These are phyloP conservation scores for Schizothecium vesticola DNA, from an alignment of 495 filamentous ascomycete species.

Conservation along the genomic window DNA sequence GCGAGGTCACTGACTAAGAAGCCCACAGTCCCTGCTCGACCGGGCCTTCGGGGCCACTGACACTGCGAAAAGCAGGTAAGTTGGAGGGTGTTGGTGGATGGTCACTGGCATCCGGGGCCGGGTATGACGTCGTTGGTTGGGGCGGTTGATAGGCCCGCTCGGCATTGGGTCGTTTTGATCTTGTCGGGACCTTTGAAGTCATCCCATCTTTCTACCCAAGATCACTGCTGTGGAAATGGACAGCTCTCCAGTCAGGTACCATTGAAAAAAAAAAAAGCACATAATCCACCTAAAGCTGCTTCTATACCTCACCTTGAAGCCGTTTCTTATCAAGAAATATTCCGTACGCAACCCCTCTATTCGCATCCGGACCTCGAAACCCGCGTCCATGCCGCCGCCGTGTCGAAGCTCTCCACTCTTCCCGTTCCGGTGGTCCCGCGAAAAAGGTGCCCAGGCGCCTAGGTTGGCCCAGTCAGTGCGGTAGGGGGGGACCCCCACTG, in stretches of 20 bases:
- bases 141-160: neutral
- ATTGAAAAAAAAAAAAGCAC: neutral
- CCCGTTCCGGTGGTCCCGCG: neutral
- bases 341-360: no score
- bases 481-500: neutral
- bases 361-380: no score
- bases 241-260: neutral
- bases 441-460: neutral
- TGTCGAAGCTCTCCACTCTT: neutral
- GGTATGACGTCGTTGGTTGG: neutral
- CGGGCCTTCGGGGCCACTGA: neutral
- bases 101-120: neutral
- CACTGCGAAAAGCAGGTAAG: neutral
- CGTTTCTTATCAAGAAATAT: neutral
- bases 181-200: neutral
- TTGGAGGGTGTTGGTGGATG: neutral
- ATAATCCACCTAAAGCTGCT: no score
- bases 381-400: neutral
- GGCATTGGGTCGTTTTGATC: neutral
- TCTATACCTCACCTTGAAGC: neutral
- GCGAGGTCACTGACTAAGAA: neutral
- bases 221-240: neutral
- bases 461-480: no score
- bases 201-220: neutral
- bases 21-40: neutral